Evolutionary conservation across 2,329 filamentous ascomycete species (phyloP), one percentile per base, ranked within the genome.

Genomic region (Aspergillus ochraceoroseus): DNA sequence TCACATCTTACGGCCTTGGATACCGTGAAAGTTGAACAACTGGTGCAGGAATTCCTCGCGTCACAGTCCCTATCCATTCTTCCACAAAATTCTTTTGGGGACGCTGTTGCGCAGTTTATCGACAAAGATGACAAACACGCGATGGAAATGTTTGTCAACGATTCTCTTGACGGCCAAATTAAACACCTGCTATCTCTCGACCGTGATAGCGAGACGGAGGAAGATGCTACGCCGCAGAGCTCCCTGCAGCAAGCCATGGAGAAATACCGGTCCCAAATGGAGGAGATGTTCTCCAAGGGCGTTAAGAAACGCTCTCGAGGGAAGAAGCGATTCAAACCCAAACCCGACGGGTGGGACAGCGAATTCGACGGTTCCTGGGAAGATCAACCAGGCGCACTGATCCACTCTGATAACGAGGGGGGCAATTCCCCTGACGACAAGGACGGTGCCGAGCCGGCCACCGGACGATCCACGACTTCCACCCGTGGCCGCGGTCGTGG

Each of bases 121-220:
- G 82, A 89, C 61, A 96, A 96, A 53, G 87, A 95, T 51, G 92
- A 98, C 68, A 94, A 89, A 59, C 82, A 92, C 54, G 87, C 87
- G 2, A 87, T 96, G 81, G 81, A 89, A 57, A 71, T 80, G 29
- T 90, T 90, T 53, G 82, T 90, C 7, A 77, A 76, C 14, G 82
- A 87, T 20, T 83, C 82, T 9, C 68, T 90, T 2, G 73, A 77
- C 2, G 79, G 75, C 14, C 84, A 88, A 56, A 76, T 89, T 12
- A 80, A 80, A 51, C 76, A 84, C 47, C 73, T 90, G 55, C 70
- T 89, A 22, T 70, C 73, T 1, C 66, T 87, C 3, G 77, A 81
- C 4, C 79, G 84, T 31, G 74, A 87, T 29, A 79, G 85, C 34
- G 77, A 87, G 17, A 73, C 90, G 2, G 78, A 82, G 9, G 75